Evolutionary conservation across 2,329 filamentous ascomycete species (phyloP).

Genomic region (Alternaria gansuensis): DNA sequence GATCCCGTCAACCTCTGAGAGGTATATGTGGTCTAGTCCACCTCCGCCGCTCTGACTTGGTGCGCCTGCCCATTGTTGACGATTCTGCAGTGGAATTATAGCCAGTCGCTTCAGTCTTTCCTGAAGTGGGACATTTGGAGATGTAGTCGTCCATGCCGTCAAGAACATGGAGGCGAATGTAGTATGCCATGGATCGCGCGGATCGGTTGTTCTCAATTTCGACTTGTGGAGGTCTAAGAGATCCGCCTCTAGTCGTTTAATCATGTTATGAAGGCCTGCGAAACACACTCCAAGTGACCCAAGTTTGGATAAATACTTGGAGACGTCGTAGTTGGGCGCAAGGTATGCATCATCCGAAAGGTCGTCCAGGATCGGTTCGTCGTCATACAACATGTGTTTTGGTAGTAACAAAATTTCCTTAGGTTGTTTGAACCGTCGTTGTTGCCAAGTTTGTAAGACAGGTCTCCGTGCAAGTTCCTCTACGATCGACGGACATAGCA

Average conservation of each 20-base stretch:
- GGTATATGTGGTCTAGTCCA: conserved; percentile 23
- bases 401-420: conserved; percentile 10
- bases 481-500: conserved; percentile 17
- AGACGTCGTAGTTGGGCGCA: conserved; percentile 21
- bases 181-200: conserved; percentile 28
- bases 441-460: conserved; percentile 26
- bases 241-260: conserved; percentile 23
- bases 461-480: conserved; percentile 11
- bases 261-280: not conserved
- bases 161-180: conserved; percentile 17
- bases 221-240: conserved; percentile 2
- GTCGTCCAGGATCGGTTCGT: conserved; percentile 25
- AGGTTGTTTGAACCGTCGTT: conserved; percentile 16
- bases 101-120: conserved; percentile 17
- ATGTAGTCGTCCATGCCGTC: not conserved
- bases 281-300: conserved; percentile 10
- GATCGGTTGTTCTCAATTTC: conserved; percentile 6
- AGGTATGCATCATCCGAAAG: conserved; percentile 27
- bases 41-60: conserved; percentile 6
- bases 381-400: not conserved
- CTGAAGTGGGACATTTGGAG: not conserved
- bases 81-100: conserved; percentile 24
- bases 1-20: conserved; percentile 16
- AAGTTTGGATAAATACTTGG: conserved; percentile 1
- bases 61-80: conserved; percentile 27